Base-by-base conservation (phyloP, 2,329 filamentous ascomycete species). In the Elsinoe arachidis region DNA sequence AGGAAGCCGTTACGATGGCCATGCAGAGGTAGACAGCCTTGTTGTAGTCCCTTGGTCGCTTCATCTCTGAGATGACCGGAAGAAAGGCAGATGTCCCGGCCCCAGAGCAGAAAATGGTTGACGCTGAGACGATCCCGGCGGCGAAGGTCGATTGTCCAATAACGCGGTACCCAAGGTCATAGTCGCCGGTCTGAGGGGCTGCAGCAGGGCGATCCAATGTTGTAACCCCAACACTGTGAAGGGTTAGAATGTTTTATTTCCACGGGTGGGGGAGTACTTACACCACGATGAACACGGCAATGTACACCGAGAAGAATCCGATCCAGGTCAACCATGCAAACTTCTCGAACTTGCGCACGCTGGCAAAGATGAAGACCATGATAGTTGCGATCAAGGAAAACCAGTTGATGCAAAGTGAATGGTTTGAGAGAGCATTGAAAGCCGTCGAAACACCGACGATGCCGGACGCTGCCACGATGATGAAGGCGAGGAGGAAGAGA, bases 11-110 rank as follows among this genome's bases (percentile, higher is more conserved):
- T 3, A 83, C 80, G 54, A 85, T 68, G 14, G 68, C 72, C 80
- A 83, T 83, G 67, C 79, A 82, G 12, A 78, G 68, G 63, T 78
- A 83, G 0, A 85, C 72, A 0, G 83, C 78, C 66, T 84, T 84
- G 59, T 75, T 76, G 67, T 80, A 86, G 62, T 84, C 80, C 17
- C 72, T 73, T 0, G 83, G 82, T 30, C 76, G 73, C 41, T 72
- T 73, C 82, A 86, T 86, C 70, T 86, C 84, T 0, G 78, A 80
- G 55, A 86, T 85, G 58, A 86, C 80, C 3, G 82, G 81, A 1
- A 86, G 69, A 64, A 85, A 86, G 1, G 80, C 80, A 0, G 77
- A 79, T 0, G 81, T 84, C 15, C 78, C 80, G 0, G 81, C 79
- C 5, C 76, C 77, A 1, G 80, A 81, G 58, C 80, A 77, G 68